Conservation (phyloP, 495 filamentous ascomycete species). For the Eremomyces bilateralis region DNA sequence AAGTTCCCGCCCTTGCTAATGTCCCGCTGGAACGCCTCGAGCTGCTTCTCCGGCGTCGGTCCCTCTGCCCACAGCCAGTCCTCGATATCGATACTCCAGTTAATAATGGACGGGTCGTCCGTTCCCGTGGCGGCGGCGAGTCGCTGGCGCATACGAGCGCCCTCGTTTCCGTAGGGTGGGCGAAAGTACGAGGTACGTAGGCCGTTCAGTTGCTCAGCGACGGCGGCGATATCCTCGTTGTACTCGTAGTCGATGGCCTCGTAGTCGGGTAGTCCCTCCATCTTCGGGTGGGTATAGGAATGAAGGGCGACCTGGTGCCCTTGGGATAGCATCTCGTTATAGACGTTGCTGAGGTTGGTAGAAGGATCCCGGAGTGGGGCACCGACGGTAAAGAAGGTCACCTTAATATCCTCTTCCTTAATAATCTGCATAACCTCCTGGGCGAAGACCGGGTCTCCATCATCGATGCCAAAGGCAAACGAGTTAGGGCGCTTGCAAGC, state of each 20-base stretch:
- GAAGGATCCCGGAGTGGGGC: slow-evolving; percentile 33
- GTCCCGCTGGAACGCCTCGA: slow-evolving; percentile 51
- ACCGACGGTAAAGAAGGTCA: slow-evolving; percentile 65
- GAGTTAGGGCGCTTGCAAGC: slow-evolving; percentile 48
- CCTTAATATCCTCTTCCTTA: slow-evolving; percentile 36
- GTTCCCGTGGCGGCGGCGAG: slow-evolving; percentile 26
- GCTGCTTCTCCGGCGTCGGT: slow-evolving; percentile 46
- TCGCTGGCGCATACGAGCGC: slow-evolving; percentile 44
- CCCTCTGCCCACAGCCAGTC: slow-evolving; percentile 55
- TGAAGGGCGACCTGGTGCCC: slow-evolving; percentile 63
- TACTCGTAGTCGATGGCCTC: slow-evolving; percentile 51
- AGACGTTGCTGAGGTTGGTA: slow-evolving; percentile 14
- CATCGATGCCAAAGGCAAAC: slow-evolving; percentile 67
- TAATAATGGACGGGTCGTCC: slow-evolving; percentile 34
- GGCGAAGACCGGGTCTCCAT: slow-evolving; percentile 42
- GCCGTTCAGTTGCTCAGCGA: slow-evolving; percentile 23
- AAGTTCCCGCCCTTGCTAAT: slow-evolving; percentile 45
- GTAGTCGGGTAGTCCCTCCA: slow-evolving; percentile 38
- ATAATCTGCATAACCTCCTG: slow-evolving; percentile 43
- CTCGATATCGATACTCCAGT: slow-evolving; percentile 59
- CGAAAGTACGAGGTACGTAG: slow-evolving; percentile 35
- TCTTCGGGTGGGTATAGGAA: slow-evolving; percentile 50
- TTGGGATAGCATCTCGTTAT: slow-evolving; percentile 10
- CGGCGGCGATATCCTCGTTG: slow-evolving; percentile 34
- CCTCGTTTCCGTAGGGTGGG: slow-evolving; percentile 55